Evolutionary conservation across 768 basidiomycete genomes (phyloP).

Genomic region (Crassisporium funariophilum): DNA sequence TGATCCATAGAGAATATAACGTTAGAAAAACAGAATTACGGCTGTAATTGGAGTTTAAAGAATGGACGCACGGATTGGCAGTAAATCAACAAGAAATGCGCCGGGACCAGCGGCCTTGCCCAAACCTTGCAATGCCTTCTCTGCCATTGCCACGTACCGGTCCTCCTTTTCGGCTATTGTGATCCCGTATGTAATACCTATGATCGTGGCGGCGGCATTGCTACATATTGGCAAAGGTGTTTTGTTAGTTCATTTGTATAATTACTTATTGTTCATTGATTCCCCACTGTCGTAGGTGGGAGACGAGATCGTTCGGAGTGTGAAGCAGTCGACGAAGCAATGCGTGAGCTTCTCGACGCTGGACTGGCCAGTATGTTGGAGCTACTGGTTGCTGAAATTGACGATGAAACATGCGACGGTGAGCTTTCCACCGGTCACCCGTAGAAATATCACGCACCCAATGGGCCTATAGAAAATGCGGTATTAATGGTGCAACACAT

Average conservation of each 20-base stretch:
- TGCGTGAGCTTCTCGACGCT: conserved; percentile 45
- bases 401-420: conserved; percentile 53
- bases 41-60: no score
- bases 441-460: no score
- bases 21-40: no score
- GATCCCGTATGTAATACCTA: conserved; percentile 56
- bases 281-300: conserved; percentile 52
- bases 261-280: background rate
- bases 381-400: conserved; percentile 49
- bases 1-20: no score
- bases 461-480: no score
- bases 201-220: conserved; percentile 51
- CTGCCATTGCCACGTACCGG: conserved; percentile 51
- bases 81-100: conserved; percentile 56
- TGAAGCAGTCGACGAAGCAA: conserved; percentile 47
- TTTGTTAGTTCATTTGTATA: background rate
- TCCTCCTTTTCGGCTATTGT: conserved; percentile 43
- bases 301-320: conserved; percentile 43
- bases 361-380: conserved; percentile 45
- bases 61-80: no score
- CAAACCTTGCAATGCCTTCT: conserved; percentile 53
- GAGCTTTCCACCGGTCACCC: conserved; percentile 55
- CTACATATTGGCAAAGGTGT: conserved; percentile 23
- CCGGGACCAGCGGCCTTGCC: conserved; percentile 52
- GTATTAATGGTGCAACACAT: conserved; percentile 3